phyloP scores from a whole-genome alignment of 257 asterid species.

The Solanum stenotomum region DNA sequence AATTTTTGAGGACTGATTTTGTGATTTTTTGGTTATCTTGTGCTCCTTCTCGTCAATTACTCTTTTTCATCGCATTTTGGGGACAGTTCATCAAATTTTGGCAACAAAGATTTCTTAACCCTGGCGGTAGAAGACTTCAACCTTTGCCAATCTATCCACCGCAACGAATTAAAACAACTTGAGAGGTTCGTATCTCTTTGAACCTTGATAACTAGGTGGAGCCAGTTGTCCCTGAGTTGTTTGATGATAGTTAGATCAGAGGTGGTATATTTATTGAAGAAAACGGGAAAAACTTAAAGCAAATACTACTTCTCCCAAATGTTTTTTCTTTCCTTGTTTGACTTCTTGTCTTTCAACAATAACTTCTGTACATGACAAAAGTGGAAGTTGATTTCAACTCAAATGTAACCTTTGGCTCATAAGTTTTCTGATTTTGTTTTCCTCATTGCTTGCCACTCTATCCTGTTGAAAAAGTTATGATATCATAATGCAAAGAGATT shows the following conservation, averaged over 20 bases:
- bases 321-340: not conserved
- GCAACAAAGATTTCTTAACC: slow-evolving; percentile 50
- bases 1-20: not conserved
- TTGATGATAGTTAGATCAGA: not conserved
- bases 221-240: not conserved
- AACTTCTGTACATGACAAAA: not conserved
- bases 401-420: not conserved
- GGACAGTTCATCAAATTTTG: slow-evolving; percentile 57
- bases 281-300: not conserved
- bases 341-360: not conserved
- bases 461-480: not conserved
- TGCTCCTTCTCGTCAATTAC: not conserved
- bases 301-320: not conserved
- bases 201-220: not conserved
- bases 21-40: not conserved
- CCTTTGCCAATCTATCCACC: slow-evolving; percentile 52
- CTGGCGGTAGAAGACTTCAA: slow-evolving; percentile 75
- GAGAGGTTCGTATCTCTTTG: slow-evolving; percentile 42
- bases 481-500: not conserved
- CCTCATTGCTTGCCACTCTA: not conserved
- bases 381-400: not conserved
- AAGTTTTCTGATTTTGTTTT: not conserved
- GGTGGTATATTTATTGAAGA: not conserved
- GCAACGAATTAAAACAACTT: slow-evolving; percentile 57
- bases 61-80: slow-evolving; percentile 2